phyloP scores from a whole-genome alignment of 2,329 filamentous ascomycete species.

The Fusarium sp. region DNA sequence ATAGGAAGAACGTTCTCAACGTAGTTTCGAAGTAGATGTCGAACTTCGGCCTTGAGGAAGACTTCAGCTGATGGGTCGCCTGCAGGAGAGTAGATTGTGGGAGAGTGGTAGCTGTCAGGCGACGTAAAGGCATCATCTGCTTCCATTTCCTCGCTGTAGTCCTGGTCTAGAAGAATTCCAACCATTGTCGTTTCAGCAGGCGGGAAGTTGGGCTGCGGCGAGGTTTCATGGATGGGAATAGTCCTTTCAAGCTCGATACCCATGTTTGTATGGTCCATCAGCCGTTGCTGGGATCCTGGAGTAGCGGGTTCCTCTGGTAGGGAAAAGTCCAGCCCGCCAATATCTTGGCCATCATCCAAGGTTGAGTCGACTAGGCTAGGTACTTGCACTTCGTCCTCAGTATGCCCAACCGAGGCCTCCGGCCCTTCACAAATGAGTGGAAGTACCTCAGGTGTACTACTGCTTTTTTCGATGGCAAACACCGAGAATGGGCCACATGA shows the following conservation, averaged over 20 bases:
- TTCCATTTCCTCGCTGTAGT: not conserved
- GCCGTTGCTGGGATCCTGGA: not conserved
- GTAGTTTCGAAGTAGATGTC: not conserved
- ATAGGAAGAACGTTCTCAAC: not conserved
- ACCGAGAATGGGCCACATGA: not conserved
- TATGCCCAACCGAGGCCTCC: not conserved
- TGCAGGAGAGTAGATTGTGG: not conserved
- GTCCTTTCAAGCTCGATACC: not conserved
- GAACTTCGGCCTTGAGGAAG: not conserved
- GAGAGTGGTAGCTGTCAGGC: not conserved
- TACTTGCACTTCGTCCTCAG: not conserved
- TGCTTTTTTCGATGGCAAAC: not conserved
- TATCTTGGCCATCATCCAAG: not conserved
- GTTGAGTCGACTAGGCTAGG: not conserved
- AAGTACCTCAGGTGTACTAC: not conserved
- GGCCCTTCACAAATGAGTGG: not conserved
- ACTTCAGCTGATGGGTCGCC: not conserved
- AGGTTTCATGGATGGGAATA: not conserved
- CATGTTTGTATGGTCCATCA: not conserved
- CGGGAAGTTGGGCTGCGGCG: not conserved
- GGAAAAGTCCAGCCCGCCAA: not conserved
- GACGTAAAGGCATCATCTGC: not conserved
- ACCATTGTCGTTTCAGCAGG: not conserved
- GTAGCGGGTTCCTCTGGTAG: not conserved
- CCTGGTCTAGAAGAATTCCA: not conserved